Conservation (phyloP, 1,284 basidiomycete genomes). For the Melampsora americana region DNA sequence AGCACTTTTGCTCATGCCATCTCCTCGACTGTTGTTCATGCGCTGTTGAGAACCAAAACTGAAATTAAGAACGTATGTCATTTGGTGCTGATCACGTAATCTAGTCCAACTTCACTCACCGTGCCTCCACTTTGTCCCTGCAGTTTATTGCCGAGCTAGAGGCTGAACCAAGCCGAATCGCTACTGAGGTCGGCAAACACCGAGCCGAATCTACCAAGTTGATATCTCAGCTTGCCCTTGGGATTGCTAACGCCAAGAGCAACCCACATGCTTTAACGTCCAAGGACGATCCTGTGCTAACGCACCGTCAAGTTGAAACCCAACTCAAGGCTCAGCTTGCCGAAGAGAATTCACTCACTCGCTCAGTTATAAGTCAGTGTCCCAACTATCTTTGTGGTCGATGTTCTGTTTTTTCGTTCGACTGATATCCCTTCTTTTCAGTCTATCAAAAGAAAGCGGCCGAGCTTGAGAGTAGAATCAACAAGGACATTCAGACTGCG, state of each 20-base stretch:
- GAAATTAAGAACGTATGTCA: conserved; percentile 24
- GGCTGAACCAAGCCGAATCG: conserved; percentile 10
- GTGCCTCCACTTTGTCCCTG: not conserved
- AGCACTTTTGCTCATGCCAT: conserved; percentile 25
- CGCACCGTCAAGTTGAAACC: conserved; percentile 47
- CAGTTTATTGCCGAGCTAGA: conserved; percentile 31
- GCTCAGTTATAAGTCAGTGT: conserved; percentile 7
- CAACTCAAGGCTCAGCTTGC: conserved; percentile 49
- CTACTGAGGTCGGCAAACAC: conserved; percentile 32
- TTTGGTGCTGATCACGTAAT: not conserved
- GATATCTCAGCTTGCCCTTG: conserved; percentile 25
- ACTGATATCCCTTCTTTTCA: conserved; percentile 47
- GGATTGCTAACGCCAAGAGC: conserved; percentile 23
- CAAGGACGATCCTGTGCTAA: conserved; percentile 49
- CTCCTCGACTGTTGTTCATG: conserved; percentile 17
- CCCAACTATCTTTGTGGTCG: not conserved
- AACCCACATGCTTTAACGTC: conserved; percentile 45
- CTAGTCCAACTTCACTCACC: not conserved
- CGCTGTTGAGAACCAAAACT: conserved; percentile 20
- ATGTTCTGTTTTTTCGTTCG: not conserved
- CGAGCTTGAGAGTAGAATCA: conserved; percentile 46
- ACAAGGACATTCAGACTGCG: conserved; percentile 47
- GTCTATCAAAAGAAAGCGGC: conserved; percentile 47
- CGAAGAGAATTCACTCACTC: conserved; percentile 46
- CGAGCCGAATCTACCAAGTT: conserved; percentile 34